A percentile compares a stretch with the other conserved stretches of the same genome.
Evolutionary conservation across 2,329 filamentous ascomycete species (phyloP).

Genomic region (Fusarium euwallaceae): DNA sequence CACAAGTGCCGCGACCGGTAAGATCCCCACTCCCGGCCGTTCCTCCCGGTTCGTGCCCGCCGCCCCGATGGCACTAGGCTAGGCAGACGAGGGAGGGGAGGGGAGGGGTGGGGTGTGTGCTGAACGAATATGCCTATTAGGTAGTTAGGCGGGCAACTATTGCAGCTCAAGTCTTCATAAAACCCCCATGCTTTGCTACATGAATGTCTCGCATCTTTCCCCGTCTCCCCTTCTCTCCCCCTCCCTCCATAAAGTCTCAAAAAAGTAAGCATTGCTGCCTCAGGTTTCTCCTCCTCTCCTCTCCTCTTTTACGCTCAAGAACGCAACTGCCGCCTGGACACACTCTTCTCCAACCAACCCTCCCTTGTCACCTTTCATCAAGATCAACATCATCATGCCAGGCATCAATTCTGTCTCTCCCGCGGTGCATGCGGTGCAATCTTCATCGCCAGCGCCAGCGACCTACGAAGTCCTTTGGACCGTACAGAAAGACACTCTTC

Average conservation of each 20-base stretch:
- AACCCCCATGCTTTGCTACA: neutral
- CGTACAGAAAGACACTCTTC: slow-evolving; percentile 4
- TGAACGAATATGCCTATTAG: too few species aligned
- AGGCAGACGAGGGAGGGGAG: too few species aligned
- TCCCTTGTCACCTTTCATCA: neutral
- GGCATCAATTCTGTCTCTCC: neutral
- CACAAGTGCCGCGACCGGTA: too few species aligned
- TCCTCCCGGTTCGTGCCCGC: too few species aligned
- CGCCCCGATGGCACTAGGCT: too few species aligned
- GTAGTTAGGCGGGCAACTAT: too few species aligned
- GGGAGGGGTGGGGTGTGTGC: too few species aligned
- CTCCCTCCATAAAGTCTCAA: neutral
- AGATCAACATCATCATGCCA: neutral
- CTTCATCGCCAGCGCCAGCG: neutral
- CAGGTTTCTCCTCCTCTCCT: neutral
- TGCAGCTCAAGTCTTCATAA: neutral
- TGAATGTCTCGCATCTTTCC: neutral
- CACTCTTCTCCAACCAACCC: neutral
- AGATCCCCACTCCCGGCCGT: too few species aligned
- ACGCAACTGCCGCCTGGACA: neutral
- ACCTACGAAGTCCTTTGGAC: slow-evolving; percentile 17
- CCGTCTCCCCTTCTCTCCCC: neutral
- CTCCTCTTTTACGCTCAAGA: neutral
- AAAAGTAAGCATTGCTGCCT: neutral
- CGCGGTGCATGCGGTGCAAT: neutral